Evolutionary conservation across 345 rosid genomes (phyloP), one percentile per base, ranked within the genome.

Genomic region (Salix suchowensis): DNA sequence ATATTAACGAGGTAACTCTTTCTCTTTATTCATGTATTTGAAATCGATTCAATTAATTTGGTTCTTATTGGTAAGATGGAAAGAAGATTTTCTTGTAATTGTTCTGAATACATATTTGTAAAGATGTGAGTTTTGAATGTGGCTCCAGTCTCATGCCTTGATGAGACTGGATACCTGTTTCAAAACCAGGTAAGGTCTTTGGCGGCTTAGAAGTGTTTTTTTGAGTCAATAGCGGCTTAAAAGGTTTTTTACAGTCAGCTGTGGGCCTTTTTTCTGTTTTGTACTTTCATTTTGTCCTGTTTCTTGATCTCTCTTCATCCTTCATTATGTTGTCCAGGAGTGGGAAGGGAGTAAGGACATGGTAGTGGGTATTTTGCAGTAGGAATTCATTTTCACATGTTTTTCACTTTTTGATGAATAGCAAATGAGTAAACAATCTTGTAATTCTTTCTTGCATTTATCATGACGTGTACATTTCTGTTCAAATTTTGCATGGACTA

Each of bases 1-100:
- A 92, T 88, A 55, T 72, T 82, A 88, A 88, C 67, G 85, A 91
- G 88, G 98, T 93, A 70, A 39, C 52, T 69, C 30, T 40, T 55
- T 39, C 55, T 71, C 65, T 62, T 76, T 54, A 26, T 70, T 40
- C 74, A 74, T 65, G 62, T 42, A 68, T 74, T 42, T 75, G 72
- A 30, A 75, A 70, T 58, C 61, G 37, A 14, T 30, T 40, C 48
- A 55, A 74, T 34, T 8, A n/a, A 68, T 40, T 72, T 52, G 28
- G 37, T 34, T 78, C 52, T 67, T 28, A 18, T 68, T 36, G 16
- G 4, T 46, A 46, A 46, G 52, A 46, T 12, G 52, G 55, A 21
- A 6, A 39, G 40, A 26, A 23, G 36, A 12, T 26, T 50, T 23
- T 7, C 23, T 70, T 26, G 52, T 15, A 58, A 37, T 36, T 75